Evolutionary conservation across 805 yeast species (phyloP), one percentile per base, ranked within the genome.

Genomic region (Teunomyces aglyptinius): DNA sequence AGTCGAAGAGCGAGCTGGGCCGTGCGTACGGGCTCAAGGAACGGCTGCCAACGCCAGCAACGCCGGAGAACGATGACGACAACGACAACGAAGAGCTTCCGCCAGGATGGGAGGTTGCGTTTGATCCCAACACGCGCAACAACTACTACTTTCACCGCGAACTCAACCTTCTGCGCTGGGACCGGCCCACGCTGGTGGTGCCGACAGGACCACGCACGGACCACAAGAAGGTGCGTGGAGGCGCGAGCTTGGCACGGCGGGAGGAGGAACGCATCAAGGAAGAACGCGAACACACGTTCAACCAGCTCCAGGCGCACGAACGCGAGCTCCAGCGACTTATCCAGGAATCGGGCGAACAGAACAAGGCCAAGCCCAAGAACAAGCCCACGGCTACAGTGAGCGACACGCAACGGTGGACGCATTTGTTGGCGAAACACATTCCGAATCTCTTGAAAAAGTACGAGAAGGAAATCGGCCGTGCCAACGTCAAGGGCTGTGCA

Each of bases 361-460:
- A 36, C 12, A 38, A 43, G 13, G 46, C 49, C 3, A n/a, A n/a
- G n/a, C n/a, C n/a, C n/a, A n/a, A n/a, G n/a, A n/a, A n/a, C n/a
- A n/a, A n/a, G n/a, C n/a, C n/a, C n/a, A n/a, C n/a, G n/a, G n/a
- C n/a, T n/a, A n/a, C n/a, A n/a, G n/a, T n/a, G n/a, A n/a, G n/a
- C n/a, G n/a, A n/a, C n/a, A n/a, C n/a, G n/a, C 50, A 53, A 10
- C 59, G 58, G 42, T 78, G 83, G 82, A 71, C 66, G 5, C 61
- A 59, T 34, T 53, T 71, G 27, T 81, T 92, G 60, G 97, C 97
- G 1, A 66, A 75, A 12, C 73, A 80, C 54, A 86, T 92, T 8
- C 97, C 97, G 7, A 89, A 90, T 57, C 64, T 86, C 58, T 73
- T 91, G 45, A 82, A 82, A 52, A 80, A 79, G 53, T 81, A 85